Evolutionary conservation across 1,284 basidiomycete species (phyloP).

Genomic region (Schizophyllum amplum): DNA sequence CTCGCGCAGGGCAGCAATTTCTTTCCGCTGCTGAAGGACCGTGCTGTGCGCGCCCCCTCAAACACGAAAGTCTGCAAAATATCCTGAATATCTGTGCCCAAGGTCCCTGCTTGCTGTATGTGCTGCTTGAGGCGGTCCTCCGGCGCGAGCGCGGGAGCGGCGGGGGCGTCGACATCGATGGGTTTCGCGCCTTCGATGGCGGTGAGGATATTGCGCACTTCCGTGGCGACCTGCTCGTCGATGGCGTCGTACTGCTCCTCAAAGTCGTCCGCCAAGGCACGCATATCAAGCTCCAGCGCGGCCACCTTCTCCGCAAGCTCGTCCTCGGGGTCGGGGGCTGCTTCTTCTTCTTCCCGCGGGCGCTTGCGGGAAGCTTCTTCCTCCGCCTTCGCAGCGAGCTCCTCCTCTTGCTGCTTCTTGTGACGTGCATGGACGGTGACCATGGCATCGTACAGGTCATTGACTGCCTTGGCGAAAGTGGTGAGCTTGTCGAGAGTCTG

Average conservation of each 20-base stretch:
- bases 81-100: background rate
- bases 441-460: background rate
- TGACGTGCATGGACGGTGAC: background rate
- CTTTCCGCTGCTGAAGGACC: background rate
- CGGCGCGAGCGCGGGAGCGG: too few relatives aligned
- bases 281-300: background rate
- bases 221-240: background rate
- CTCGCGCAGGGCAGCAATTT: background rate
- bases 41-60: background rate
- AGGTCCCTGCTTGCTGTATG: background rate
- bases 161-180: background rate
- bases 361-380: background rate
- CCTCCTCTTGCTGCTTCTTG: background rate
- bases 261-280: background rate
- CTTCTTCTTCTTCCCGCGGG: background rate
- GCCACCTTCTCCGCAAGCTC: background rate
- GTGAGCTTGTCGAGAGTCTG: background rate
- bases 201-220: background rate
- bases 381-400: background rate
- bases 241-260: background rate
- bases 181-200: background rate
- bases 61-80: background rate
- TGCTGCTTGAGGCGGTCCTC: background rate
- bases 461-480: background rate
- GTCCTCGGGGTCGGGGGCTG: background rate